phyloP scores from a whole-genome alignment of 768 basidiomycete genomes.

The Tricholomella constricta region DNA sequence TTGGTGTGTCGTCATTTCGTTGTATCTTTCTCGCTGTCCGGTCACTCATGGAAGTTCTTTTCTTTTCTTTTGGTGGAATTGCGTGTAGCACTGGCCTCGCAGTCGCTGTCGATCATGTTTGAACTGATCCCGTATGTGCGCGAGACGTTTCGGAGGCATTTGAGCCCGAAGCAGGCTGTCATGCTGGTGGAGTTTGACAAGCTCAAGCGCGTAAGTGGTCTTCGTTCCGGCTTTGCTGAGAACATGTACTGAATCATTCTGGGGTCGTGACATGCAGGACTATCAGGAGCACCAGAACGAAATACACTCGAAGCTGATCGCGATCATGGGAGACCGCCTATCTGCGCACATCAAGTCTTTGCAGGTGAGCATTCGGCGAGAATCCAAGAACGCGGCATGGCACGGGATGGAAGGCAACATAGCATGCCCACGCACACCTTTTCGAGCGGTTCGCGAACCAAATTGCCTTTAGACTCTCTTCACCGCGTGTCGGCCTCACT shows the following conservation, averaged over 20 bases:
- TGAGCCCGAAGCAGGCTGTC: constrained; percentile 92
- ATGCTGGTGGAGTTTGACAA: constrained; percentile 99
- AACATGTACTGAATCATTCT: not conserved
- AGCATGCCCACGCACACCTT: not conserved
- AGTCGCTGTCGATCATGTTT: constrained; percentile 92
- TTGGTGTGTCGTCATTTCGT: constrained; percentile 55
- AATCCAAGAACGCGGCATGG: not conserved
- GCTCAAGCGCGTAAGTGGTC: constrained; percentile 77
- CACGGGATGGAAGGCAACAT: not conserved
- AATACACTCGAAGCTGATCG: constrained; percentile 95
- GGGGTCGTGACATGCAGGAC: constrained; percentile 55
- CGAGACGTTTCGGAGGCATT: constrained; percentile 91
- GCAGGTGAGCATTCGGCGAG: constrained; percentile 49
- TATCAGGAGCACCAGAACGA: constrained; percentile 99
- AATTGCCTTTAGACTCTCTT: not conserved
- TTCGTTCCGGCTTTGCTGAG: constrained; percentile 1
- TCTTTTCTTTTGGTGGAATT: not conserved
- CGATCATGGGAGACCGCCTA: constrained; percentile 97
- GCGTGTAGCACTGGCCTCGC: constrained; percentile 84
- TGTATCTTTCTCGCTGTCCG: not conserved
- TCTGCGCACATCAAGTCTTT: constrained; percentile 82
- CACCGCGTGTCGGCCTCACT: not conserved
- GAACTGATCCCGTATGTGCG: constrained; percentile 94
- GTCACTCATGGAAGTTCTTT: not conserved
- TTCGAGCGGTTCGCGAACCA: not conserved